These are phyloP conservation scores for Ophiocordyceps robertsii DNA, from an alignment of 2,329 filamentous ascomycete genomes.

Conservation along the genomic window DNA sequence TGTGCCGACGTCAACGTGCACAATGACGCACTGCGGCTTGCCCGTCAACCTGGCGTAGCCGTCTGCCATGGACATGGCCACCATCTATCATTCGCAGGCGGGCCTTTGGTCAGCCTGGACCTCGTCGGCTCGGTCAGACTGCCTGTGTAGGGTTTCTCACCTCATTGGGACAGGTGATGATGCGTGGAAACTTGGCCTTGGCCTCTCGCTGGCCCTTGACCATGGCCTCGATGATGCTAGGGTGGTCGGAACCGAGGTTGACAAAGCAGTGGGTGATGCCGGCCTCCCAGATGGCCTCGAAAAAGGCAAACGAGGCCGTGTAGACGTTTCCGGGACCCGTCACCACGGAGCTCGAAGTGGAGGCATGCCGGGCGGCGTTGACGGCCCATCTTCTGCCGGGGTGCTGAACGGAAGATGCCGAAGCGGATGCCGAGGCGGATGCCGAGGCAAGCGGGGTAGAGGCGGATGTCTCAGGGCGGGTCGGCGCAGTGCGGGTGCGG, in stretches of 20 bases:
- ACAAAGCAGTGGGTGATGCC: slow-evolving; percentile 47
- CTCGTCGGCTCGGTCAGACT: neutral
- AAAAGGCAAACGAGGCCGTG: slow-evolving; percentile 70
- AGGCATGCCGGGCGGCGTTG: slow-evolving; percentile 3
- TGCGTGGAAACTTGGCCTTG: slow-evolving; percentile 50
- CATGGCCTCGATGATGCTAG: slow-evolving; percentile 68
- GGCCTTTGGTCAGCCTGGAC: too few relatives aligned
- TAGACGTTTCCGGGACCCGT: slow-evolving; percentile 33
- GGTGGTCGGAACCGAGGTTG: slow-evolving; percentile 60
- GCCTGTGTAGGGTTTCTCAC: slow-evolving; percentile 23
- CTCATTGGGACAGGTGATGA: slow-evolving; percentile 73
- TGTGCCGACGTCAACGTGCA: slow-evolving; percentile 73
- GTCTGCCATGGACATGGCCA: slow-evolving; percentile 73
- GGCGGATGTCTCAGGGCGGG: neutral
- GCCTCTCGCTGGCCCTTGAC: slow-evolving; percentile 60
- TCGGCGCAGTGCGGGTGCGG: neutral
- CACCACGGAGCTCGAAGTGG: slow-evolving; percentile 4
- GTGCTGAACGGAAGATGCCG: neutral
- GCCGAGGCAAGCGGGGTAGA: neutral
- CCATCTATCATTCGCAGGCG: slow-evolving; percentile 42
- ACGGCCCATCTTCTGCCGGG: neutral
- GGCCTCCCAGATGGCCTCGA: slow-evolving; percentile 66
- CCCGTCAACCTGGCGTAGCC: slow-evolving; percentile 62
- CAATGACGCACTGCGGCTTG: slow-evolving; percentile 63
- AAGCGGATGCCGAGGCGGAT: neutral